phyloP scores from a whole-genome alignment of 257 asterid species.

The Solanum peruvianum region DNA sequence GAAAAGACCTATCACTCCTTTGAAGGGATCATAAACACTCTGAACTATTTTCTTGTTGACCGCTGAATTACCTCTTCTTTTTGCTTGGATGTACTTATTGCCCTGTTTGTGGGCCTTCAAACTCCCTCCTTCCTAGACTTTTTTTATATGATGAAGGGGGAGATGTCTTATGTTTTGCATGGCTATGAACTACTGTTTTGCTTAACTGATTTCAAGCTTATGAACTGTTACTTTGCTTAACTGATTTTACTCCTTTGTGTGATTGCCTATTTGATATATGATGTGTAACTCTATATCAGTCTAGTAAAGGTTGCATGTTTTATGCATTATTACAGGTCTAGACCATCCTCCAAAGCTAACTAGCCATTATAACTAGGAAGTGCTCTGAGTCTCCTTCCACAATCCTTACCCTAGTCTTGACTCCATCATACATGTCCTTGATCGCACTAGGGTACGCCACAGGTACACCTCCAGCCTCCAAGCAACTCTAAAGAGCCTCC shows the following conservation, averaged over 20 bases:
- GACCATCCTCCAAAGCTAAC: background rate
- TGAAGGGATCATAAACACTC: background rate
- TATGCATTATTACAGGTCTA: background rate
- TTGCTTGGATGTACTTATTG: background rate
- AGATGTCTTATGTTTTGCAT: background rate
- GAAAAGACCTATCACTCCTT: background rate
- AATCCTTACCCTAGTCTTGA: background rate
- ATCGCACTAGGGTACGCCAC: background rate
- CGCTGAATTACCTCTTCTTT: background rate
- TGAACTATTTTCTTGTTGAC: background rate
- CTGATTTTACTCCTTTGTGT: background rate
- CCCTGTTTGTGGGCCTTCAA: background rate
- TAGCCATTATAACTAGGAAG: background rate
- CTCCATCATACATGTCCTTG: background rate
- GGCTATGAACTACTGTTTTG: background rate
- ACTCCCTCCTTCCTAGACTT: background rate
- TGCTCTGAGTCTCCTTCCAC: background rate
- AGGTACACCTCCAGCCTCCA: background rate
- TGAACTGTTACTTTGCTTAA: background rate
- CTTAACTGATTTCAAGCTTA: background rate
- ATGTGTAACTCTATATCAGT: background rate
- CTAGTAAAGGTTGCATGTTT: background rate
- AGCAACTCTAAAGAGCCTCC: background rate
- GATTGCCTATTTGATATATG: background rate
- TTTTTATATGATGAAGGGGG: background rate